These are phyloP conservation scores for Citrus inodora DNA, from an alignment of 345 rosid genomes.

Conservation along the genomic window DNA sequence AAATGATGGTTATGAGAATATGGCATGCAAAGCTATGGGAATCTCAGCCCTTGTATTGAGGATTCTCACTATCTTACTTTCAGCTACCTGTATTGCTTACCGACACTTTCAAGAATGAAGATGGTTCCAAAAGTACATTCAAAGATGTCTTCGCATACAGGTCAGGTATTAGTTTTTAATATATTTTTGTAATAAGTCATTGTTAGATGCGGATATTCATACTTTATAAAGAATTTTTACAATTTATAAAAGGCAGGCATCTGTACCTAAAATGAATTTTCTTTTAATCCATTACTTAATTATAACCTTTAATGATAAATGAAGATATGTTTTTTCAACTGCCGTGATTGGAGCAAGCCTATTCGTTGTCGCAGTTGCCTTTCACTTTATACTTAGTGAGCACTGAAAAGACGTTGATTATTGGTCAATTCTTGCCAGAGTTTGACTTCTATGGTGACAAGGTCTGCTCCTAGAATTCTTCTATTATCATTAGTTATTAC, in stretches of 20 bases:
- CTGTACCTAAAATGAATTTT: too few species aligned
- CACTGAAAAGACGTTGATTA: constrained; percentile 13
- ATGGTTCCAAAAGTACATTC: constrained; percentile 25
- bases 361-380: constrained; percentile 13
- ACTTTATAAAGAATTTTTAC: too few species aligned
- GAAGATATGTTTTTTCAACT: constrained; percentile 19
- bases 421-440: constrained; percentile 2
- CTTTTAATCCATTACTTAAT: background rate
- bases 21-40: constrained; percentile 9
- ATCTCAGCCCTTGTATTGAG: constrained; percentile 26
- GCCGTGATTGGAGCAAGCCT: constrained; percentile 1
- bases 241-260: too few species aligned
- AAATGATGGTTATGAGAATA: background rate
- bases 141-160: constrained; percentile 28
- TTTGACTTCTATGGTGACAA: constrained; percentile 25
- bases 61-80: constrained; percentile 19
- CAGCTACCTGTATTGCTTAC: constrained; percentile 16
- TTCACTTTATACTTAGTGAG: constrained; percentile 13
- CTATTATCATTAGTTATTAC: background rate
- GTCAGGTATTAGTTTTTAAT: background rate
- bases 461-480: background rate
- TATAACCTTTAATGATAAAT: background rate
- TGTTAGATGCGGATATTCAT: background rate
- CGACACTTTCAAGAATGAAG: constrained; percentile 4
- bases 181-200: too few species aligned